phyloP scores from a whole-genome alignment of 495 filamentous ascomycete species.

The Penicillium silybi region DNA sequence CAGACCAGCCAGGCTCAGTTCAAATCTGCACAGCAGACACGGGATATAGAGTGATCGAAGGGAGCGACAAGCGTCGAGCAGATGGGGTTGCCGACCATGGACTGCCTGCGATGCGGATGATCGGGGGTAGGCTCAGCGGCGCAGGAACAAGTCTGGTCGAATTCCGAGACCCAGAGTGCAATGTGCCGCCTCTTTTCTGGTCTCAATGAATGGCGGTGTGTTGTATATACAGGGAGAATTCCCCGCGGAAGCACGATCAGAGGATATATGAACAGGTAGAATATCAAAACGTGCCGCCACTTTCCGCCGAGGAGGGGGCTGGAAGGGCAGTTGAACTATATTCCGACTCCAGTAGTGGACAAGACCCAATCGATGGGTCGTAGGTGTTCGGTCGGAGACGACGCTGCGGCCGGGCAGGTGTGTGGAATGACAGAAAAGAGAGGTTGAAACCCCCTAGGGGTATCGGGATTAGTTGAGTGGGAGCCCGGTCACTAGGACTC shows the following conservation, averaged over 20 bases:
- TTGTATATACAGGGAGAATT: background rate
- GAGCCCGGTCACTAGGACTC: constrained; percentile 21
- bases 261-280: constrained; percentile 9
- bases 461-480: constrained; percentile 1
- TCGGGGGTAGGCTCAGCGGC: constrained; percentile 75
- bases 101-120: constrained; percentile 21
- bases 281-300: constrained; percentile 18
- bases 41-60: constrained; percentile 13
- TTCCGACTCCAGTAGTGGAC: constrained; percentile 11
- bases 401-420: constrained; percentile 38
- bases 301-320: constrained; percentile 1
- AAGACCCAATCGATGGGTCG: constrained; percentile 39
- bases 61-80: constrained; percentile 28
- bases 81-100: constrained; percentile 32
- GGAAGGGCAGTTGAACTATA: background rate
- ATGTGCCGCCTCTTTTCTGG: background rate
- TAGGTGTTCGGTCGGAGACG: constrained; percentile 58
- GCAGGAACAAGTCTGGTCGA: constrained; percentile 34
- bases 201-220: constrained; percentile 1
- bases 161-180: background rate
- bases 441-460: constrained; percentile 15
- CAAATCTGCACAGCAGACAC: constrained; percentile 41
- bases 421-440: constrained; percentile 19
- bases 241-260: background rate
- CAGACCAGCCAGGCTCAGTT: constrained; percentile 30